Evolutionary conservation across 75 land plant genomes (phyloP), one percentile per base, ranked within the genome.

Genomic region (Pinus tabuliformis): DNA sequence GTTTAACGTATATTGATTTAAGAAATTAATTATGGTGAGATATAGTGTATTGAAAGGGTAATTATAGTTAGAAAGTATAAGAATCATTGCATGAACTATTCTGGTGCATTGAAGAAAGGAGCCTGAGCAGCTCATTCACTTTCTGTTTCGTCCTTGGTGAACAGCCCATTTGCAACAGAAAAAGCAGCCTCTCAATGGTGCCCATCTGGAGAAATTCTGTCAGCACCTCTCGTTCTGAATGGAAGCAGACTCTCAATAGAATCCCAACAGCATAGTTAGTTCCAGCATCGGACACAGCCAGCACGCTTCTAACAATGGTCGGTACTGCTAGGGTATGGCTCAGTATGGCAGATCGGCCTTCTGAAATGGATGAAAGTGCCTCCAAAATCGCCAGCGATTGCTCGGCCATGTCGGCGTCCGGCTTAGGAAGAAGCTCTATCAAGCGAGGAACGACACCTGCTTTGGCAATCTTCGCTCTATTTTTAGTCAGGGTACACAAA

Each of bases 91-190:
- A 37, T 37, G 39, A 37, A 37, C 39, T 37, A 37, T 37, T 37
- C 39, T 4, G 39, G 39, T 37, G 39, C 39, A 37, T 37, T 0
- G 39, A 1, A 59, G 62, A 73, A 49, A 82, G 82, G 28, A 75
- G 22, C 37, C 80, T 90, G 57, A 90, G 81, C 17, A 90, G 75
- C 81, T 83, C 84, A 52, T 74, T 81, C 1, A 81, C 86, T 60
- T 80, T 82, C 7, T 83, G 78, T 79, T 86, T 82, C 56, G 86
- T 81, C 63, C 77, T 56, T 6, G 56, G 21, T 7, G 73, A 42
- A 68, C 83, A 78, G 17, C 87, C 88, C 59, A 79, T 70, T 30
- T 90, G 92, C 16, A 90, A 74, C 22, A 90, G 78, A 80, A 86
- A 56, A 52, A 86, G 83, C 22, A 90, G 79, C 64, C 83, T 83